These are phyloP conservation scores for Colletotrichum simmondsii DNA, from an alignment of 2,329 filamentous ascomycete genomes.

Conservation along the genomic window DNA sequence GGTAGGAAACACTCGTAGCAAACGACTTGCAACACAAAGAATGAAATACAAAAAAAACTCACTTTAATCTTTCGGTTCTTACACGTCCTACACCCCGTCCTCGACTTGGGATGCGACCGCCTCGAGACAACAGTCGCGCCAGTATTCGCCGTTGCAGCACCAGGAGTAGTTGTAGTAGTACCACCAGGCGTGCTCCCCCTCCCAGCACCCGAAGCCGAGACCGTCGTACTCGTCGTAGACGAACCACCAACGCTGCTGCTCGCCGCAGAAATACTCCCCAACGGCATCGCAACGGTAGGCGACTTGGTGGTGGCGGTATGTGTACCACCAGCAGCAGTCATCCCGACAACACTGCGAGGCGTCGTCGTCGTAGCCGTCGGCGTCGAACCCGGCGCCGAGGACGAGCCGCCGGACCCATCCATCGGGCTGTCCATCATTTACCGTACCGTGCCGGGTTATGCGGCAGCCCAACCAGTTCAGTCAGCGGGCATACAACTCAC, in stretches of 20 bases:
- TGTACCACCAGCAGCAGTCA: neutral
- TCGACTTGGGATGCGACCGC: conserved; percentile 66
- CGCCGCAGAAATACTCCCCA: neutral
- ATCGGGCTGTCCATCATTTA: conserved; percentile 31
- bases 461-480: too few relatives aligned
- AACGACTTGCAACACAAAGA: neutral
- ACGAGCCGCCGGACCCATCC: conserved; percentile 31
- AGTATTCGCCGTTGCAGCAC: neutral
- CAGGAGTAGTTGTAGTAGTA: neutral
- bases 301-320: neutral
- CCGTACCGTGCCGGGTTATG: too few relatives aligned
- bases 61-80: conserved; percentile 64
- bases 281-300: neutral
- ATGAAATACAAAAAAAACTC: neutral
- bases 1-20: neutral
- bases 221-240: conserved; percentile 13
- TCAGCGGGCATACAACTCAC: too few relatives aligned
- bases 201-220: conserved; percentile 1
- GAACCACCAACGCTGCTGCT: conserved; percentile 2
- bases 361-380: conserved; percentile 28
- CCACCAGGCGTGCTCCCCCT: neutral
- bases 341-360: neutral
- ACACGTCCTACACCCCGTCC: conserved; percentile 64
- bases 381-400: conserved; percentile 29
- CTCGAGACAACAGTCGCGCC: conserved; percentile 45